Conservation (phyloP, 2,329 filamentous ascomycete genomes). For the Fusarium chlamydosporum region DNA sequence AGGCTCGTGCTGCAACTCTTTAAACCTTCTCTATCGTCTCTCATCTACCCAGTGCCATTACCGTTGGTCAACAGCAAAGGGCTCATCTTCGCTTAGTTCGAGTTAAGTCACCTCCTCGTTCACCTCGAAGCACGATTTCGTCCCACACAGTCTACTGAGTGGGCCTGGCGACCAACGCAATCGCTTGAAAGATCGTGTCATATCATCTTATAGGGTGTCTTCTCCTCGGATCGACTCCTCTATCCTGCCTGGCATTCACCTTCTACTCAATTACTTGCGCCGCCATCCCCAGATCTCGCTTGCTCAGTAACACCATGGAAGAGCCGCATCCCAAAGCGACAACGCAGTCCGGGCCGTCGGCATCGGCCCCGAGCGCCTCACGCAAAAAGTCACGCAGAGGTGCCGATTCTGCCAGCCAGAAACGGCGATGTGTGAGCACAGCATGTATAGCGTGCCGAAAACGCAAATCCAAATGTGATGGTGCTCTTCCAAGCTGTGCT, state of each 20-base stretch:
- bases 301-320: slow-evolving; percentile 39
- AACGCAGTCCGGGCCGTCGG: slow-evolving; percentile 32
- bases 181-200: slow-evolving; percentile 27
- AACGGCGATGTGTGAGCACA: slow-evolving; percentile 85
- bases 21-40: slow-evolving; percentile 3
- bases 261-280: slow-evolving; percentile 7
- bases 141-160: slow-evolving; percentile 32
- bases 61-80: slow-evolving; percentile 26
- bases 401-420: slow-evolving; percentile 66
- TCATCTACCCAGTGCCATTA: slow-evolving; percentile 5
- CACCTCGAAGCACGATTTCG: slow-evolving; percentile 27
- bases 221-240: not conserved
- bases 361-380: slow-evolving; percentile 26
- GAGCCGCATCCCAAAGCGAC: slow-evolving; percentile 29
- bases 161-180: slow-evolving; percentile 26
- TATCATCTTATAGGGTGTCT: slow-evolving; percentile 19
- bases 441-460: slow-evolving; percentile 85
- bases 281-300: slow-evolving; percentile 13
- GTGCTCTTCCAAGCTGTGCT: slow-evolving; percentile 89
- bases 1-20: slow-evolving; percentile 13
- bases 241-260: slow-evolving; percentile 2
- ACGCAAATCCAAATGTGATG: slow-evolving; percentile 91
- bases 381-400: slow-evolving; percentile 66
- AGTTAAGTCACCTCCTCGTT: slow-evolving; percentile 31
- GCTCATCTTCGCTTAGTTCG: slow-evolving; percentile 32